Percentiles rank a stretch among this genome's conserved stretches.
Evolutionary conservation across 305 asterid genomes (phyloP).

Genomic region (Striga hermonthica): DNA sequence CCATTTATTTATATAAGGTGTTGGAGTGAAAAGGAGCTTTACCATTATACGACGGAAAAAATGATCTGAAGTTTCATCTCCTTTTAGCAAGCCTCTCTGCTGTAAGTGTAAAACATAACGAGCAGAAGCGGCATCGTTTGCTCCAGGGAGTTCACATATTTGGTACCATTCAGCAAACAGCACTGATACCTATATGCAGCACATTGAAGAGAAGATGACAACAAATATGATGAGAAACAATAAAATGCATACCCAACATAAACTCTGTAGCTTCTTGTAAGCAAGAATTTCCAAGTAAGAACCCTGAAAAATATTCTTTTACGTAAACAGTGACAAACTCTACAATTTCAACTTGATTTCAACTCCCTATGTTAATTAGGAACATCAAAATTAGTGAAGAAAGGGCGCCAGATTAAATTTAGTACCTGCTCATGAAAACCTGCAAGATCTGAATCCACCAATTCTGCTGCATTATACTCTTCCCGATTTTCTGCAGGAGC

Average conservation of each 20-base stretch:
- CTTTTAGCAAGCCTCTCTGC: constrained; percentile 82
- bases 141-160: constrained; percentile 83
- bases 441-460: constrained; percentile 70
- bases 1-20: neutral
- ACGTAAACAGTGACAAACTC: neutral
- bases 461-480: constrained; percentile 48
- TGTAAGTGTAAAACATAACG: constrained; percentile 63
- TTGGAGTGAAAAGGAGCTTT: constrained; percentile 21
- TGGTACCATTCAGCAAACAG: constrained; percentile 88
- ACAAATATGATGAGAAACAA: constrained; percentile 19
- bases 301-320: neutral
- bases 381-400: neutral
- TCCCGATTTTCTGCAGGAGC: constrained; percentile 57
- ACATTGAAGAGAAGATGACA: constrained; percentile 13
- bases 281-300: constrained; percentile 14
- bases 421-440: constrained; percentile 75
- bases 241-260: neutral
- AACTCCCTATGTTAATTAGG: neutral
- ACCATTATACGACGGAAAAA: constrained; percentile 85
- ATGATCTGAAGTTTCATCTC: constrained; percentile 83
- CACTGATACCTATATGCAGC: constrained; percentile 52
- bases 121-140: constrained; percentile 71
- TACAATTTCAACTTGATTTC: neutral
- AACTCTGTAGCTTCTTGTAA: neutral
- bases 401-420: neutral